Conservation (phyloP, 2,329 filamentous ascomycete species). For the Epichloe hybrida region DNA sequence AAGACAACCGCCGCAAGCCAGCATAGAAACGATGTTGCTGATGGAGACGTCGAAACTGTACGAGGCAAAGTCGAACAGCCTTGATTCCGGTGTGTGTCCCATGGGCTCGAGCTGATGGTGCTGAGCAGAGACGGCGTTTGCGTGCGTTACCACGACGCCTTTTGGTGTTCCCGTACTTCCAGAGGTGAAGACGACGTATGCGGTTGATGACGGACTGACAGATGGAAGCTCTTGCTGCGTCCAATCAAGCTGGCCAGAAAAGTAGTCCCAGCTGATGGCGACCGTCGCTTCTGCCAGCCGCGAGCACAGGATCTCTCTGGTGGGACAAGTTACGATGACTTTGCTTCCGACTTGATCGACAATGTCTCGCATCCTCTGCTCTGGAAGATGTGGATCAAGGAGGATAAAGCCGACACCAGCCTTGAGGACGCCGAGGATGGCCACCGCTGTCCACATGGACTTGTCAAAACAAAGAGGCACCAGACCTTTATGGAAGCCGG, state of each 20-base stretch:
- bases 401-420: constrained; percentile 33
- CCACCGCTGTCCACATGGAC: constrained; percentile 31
- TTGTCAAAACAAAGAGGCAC: constrained; percentile 40
- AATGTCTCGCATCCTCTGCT: constrained; percentile 30
- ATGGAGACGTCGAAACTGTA: constrained; percentile 3
- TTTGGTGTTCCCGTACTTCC: constrained; percentile 1
- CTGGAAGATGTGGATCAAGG: constrained; percentile 32
- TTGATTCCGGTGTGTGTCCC: background rate
- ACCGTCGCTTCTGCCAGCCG: background rate
- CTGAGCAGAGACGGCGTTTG: background rate
- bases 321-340: background rate
- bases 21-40: background rate
- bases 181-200: constrained; percentile 7
- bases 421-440: constrained; percentile 33
- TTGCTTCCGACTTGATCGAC: constrained; percentile 20
- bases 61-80: constrained; percentile 1
- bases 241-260: background rate
- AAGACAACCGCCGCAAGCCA: background rate
- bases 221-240: too few species aligned
- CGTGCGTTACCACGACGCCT: constrained; percentile 7
- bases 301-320: background rate
- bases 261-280: background rate
- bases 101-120: background rate
- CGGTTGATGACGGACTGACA: background rate
- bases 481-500: constrained; percentile 20